Percentiles rank a stretch among this genome's conserved stretches.
phyloP scores from a whole-genome alignment of 805 yeast genomes.

The Lachancea meyersii region DNA sequence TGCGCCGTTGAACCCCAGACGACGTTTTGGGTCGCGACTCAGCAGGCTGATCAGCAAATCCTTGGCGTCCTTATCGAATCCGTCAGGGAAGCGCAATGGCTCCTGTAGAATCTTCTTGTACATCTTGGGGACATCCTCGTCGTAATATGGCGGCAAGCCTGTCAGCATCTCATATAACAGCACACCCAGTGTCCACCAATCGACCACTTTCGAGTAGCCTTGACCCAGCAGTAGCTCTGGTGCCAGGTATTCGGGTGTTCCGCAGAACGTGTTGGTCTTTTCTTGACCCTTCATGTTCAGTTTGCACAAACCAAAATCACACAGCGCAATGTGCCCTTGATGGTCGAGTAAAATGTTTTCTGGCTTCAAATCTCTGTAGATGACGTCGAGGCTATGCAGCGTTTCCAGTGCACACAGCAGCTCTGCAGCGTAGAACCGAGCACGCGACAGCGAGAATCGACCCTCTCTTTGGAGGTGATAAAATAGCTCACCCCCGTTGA shows the following conservation, averaged over 20 bases:
- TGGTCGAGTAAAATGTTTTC: conserved; percentile 91
- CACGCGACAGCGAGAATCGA: conserved; percentile 77
- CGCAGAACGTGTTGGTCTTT: conserved; percentile 89
- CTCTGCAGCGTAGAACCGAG: conserved; percentile 93
- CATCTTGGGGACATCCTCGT: conserved; percentile 89
- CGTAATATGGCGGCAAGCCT: conserved; percentile 95
- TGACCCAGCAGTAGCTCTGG: conserved; percentile 88
- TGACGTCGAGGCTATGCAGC: conserved; percentile 83
- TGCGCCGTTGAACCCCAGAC: conserved; percentile 78
- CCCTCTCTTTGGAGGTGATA: conserved; percentile 91
- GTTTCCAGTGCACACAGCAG: conserved; percentile 88
- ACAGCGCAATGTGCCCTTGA: conserved; percentile 95
- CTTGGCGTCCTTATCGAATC: conserved; percentile 79
- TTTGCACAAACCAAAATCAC: conserved; percentile 96
- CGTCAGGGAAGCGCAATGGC: conserved; percentile 81
- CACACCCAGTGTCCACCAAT: conserved; percentile 98
- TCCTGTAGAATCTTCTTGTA: conserved; percentile 88
- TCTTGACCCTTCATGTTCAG: conserved; percentile 88
- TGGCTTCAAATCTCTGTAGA: conserved; percentile 93
- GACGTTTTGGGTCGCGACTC: conserved; percentile 75
- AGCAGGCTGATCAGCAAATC: conserved; percentile 69
- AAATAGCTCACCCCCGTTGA: conserved; percentile 95
- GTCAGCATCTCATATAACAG: conserved; percentile 92
- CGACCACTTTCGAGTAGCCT: conserved; percentile 93
- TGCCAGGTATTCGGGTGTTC: conserved; percentile 95